These are phyloP conservation scores for Fusarium sublunatum DNA, from an alignment of 2,329 filamentous ascomycete species.

Conservation along the genomic window DNA sequence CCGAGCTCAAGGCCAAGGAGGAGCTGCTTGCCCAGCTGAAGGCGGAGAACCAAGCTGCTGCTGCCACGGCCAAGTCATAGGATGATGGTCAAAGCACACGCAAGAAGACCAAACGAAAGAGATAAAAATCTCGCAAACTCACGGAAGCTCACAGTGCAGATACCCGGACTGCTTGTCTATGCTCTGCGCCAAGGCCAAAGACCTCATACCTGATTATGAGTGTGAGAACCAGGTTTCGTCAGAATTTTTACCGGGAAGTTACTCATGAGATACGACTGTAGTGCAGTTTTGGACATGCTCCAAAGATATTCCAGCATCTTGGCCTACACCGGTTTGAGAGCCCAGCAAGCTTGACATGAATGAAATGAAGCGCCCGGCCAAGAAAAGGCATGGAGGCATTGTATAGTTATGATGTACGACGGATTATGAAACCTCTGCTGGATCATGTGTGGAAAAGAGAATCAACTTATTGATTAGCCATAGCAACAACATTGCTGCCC, in stretches of 20 bases:
- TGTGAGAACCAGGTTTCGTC: not conserved
- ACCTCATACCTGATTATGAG: not conserved
- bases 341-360: not conserved
- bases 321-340: not conserved
- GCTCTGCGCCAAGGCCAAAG: not conserved
- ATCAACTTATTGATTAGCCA: too few relatives aligned
- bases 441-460: too few relatives aligned
- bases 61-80: slow-evolving; percentile 49
- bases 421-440: not conserved
- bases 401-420: too few relatives aligned
- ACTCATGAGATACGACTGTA: not conserved
- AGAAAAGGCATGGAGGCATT: not conserved
- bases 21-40: slow-evolving; percentile 70
- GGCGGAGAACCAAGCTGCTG: slow-evolving; percentile 65
- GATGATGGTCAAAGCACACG: slow-evolving; percentile 14
- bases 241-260: not conserved
- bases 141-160: not conserved
- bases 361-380: not conserved
- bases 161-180: not conserved
- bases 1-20: slow-evolving; percentile 73
- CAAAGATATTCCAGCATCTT: not conserved
- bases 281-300: not conserved
- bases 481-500: too few relatives aligned
- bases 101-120: slow-evolving; percentile 8
- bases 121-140: slow-evolving; percentile 4